Evolutionary conservation across 176 grass and related monocot species (phyloP).

Genomic region (Raddia guianensis): DNA sequence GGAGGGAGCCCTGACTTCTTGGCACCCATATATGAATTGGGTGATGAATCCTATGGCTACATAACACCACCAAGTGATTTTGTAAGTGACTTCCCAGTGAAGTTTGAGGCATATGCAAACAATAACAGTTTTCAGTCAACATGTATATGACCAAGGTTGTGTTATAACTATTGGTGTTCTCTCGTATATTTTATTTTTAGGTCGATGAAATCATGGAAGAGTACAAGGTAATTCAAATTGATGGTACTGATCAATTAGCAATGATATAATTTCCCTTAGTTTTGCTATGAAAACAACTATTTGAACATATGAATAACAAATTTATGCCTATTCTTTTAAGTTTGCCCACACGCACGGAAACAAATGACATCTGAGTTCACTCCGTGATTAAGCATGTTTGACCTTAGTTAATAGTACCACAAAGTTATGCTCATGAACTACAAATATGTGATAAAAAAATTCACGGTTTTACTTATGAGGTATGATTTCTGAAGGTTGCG

Average conservation of each 20-base stretch:
- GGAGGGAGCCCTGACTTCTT: conserved; percentile 40
- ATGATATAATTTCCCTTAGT: conserved; percentile 22
- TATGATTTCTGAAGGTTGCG: background rate
- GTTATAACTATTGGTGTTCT: background rate
- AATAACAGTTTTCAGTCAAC: conserved; percentile 11
- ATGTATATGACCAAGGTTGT: conserved; percentile 2
- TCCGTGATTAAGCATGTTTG: conserved; percentile 4
- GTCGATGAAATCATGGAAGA: conserved; percentile 30
- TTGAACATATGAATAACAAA: background rate
- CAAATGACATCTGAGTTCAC: background rate
- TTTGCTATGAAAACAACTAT: conserved; percentile 18
- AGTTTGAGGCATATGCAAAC: background rate
- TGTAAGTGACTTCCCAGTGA: conserved; percentile 31
- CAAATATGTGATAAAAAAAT: background rate
- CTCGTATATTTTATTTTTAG: conserved; percentile 42
- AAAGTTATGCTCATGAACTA: background rate
- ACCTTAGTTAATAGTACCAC: background rate
- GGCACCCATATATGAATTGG: conserved; percentile 46
- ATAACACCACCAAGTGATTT: conserved; percentile 46
- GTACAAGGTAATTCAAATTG: conserved; percentile 25
- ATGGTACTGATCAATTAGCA: conserved; percentile 36
- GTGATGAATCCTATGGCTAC: conserved; percentile 40
- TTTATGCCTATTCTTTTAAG: conserved; percentile 9
- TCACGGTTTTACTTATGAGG: background rate
- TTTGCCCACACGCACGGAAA: background rate